Evolutionary conservation across 176 grass and related monocot species (phyloP), one percentile per base, ranked within the genome.

Genomic region (Oryza brachyantha): DNA sequence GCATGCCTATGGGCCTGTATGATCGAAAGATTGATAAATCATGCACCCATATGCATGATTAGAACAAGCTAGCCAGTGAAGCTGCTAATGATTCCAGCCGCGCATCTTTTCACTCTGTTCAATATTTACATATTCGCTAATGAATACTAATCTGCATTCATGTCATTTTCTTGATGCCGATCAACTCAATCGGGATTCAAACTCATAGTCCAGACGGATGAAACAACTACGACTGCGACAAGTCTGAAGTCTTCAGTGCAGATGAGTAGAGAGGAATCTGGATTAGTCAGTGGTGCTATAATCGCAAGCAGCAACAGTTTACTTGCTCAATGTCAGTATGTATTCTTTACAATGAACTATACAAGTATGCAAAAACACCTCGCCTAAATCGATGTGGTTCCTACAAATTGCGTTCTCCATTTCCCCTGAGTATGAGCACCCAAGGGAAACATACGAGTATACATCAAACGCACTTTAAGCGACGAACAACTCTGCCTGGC

Each of bases 401-500:
- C 85, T 82, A 87, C 42, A 72, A 41, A 21, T n/a, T 57, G 85
- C 11, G 39, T 16, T 16, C 45, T 32, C 36, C 50, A 6, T 66
- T 29, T 42, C 73, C 43, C 34, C 34, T 48, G 43, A 28, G 5
- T 10, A 61, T 28, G 10, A 16, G 42, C 14, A 42, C 43, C 13
- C 52, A 57, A 57, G n/a, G 21, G 5, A 38, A 78, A 3, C 65
- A 57, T 17, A 40, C 48, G n/a, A n/a, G n/a, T n/a, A n/a, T n/a
- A n/a, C n/a, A n/a, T n/a, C n/a, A n/a, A 29, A 3, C 37, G 29
- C 27, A 16, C 1, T 92, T 92, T 65, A 99, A 74, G 90, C 88
- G 21, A 99, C 90, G 65, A 88, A 99, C 58, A 99, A 60, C 86
- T 95, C 92, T 2, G 96, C 92, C 34, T 99, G 84, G 39, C 96